Evolutionary conservation across 306 rosid species (phyloP).

Genomic region (Pterocarpus macrocarpus): DNA sequence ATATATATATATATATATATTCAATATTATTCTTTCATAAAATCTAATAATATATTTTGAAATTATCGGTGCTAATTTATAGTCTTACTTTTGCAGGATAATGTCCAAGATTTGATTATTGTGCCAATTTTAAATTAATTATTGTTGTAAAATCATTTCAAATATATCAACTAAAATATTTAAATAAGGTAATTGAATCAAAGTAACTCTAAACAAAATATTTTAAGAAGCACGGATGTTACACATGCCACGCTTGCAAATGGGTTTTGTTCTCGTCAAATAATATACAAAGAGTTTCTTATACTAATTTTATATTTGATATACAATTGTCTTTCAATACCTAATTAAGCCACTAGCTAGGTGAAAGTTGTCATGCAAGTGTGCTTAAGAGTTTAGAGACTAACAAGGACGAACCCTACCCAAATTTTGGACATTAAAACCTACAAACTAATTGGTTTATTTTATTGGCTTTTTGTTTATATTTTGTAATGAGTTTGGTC

Average conservation of each 20-base stretch:
- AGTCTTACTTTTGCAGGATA: too few species aligned
- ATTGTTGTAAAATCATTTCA: too few species aligned
- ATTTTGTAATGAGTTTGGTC: neutral
- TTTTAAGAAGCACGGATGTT: too few species aligned
- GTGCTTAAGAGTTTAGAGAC: neutral
- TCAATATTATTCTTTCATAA: too few species aligned
- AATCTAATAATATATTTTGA: too few species aligned
- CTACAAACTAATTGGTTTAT: neutral
- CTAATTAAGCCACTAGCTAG: neutral
- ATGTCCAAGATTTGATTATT: too few species aligned
- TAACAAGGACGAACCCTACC: neutral
- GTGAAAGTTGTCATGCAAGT: conserved; percentile 17
- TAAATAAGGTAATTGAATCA: too few species aligned
- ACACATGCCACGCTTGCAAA: conserved; percentile 15
- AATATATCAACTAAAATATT: too few species aligned
- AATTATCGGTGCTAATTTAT: too few species aligned
- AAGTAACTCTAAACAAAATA: too few species aligned
- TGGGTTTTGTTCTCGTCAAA: conserved; percentile 16
- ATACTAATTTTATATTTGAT: neutral
- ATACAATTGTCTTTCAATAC: neutral
- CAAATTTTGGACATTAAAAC: neutral
- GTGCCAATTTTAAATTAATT: too few species aligned
- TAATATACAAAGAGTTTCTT: neutral
- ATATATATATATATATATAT: too few species aligned
- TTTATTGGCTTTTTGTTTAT: neutral